phyloP scores from a whole-genome alignment of 306 rosid species.

The Glycine tomentella region DNA sequence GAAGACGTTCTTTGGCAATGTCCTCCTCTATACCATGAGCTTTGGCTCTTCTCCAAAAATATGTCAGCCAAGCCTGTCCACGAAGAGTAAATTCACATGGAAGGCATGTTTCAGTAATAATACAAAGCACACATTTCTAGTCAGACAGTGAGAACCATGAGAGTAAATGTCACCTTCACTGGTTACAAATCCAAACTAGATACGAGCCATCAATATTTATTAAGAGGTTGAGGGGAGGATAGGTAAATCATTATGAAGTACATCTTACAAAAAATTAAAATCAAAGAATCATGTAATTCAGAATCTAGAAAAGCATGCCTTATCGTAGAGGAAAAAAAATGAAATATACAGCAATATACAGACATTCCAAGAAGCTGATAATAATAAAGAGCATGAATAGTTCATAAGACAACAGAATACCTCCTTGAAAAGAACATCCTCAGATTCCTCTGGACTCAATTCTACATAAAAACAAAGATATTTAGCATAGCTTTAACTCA shows the following conservation, averaged over 20 bases:
- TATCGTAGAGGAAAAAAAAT: background rate
- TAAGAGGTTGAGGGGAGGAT: background rate
- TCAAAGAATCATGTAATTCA: constrained; percentile 22
- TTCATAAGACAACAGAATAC: constrained; percentile 52
- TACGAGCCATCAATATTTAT: no score
- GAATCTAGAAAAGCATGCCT: constrained; percentile 35
- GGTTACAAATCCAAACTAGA: constrained; percentile 28
- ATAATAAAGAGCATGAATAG: constrained; percentile 37
- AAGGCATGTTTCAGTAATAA: constrained; percentile 39
- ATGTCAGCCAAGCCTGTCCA: constrained; percentile 96
- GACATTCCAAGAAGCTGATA: no score
- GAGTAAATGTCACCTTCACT: constrained; percentile 31
- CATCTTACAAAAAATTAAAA: constrained; percentile 6
- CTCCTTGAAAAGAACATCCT: constrained; percentile 99
- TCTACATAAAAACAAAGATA: constrained; percentile 62
- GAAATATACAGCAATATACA: constrained; percentile 9
- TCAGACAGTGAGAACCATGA: constrained; percentile 19
- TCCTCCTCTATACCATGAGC: constrained; percentile 82
- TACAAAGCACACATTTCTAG: constrained; percentile 34
- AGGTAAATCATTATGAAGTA: constrained; percentile 28
- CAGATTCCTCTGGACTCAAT: constrained; percentile 94
- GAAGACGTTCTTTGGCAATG: constrained; percentile 87
- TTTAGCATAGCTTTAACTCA: constrained; percentile 39
- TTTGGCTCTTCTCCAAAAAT: constrained; percentile 98
- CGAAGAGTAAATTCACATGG: constrained; percentile 33